Conservation (phyloP, 495 filamentous ascomycete species). For the Annulohypoxylon stygium region DNA sequence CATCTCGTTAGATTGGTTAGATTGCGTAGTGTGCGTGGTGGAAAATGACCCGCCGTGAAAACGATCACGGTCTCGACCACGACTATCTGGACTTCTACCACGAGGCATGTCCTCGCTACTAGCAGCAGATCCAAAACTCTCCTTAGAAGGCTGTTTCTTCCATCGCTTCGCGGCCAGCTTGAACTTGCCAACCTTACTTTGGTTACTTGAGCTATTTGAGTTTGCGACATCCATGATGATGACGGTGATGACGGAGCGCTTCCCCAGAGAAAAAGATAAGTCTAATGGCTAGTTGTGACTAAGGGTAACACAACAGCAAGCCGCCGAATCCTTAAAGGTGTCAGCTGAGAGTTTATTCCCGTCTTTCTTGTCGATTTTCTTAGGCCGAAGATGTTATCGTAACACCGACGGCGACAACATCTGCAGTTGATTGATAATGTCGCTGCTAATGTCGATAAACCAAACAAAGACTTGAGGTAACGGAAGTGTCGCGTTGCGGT, state of each 20-base stretch:
- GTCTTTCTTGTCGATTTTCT: slow-evolving; percentile 1
- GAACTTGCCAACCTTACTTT: slow-evolving; percentile 61
- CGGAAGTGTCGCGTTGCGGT: slow-evolving; percentile 19
- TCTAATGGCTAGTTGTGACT: neutral
- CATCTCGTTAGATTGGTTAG: slow-evolving; percentile 41
- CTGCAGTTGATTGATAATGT: neutral
- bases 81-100: slow-evolving; percentile 39
- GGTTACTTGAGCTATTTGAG: slow-evolving; percentile 39
- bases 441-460: neutral
- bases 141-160: slow-evolving; percentile 57
- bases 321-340: slow-evolving; percentile 16
- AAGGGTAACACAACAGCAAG: slow-evolving; percentile 33
- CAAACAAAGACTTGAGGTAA: slow-evolving; percentile 27
- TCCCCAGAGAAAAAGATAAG: slow-evolving; percentile 5
- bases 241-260: slow-evolving; percentile 27
- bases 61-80: slow-evolving; percentile 48
- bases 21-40: slow-evolving; percentile 42
- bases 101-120: slow-evolving; percentile 50
- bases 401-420: slow-evolving; percentile 13
- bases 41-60: slow-evolving; percentile 44
- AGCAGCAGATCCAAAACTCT: slow-evolving; percentile 54
- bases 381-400: neutral
- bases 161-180: slow-evolving; percentile 59
- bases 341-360: neutral
- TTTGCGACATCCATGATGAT: slow-evolving; percentile 46